phyloP scores from a whole-genome alignment of 108 stramenopile genomes.

The Bacterosira constricta region DNA sequence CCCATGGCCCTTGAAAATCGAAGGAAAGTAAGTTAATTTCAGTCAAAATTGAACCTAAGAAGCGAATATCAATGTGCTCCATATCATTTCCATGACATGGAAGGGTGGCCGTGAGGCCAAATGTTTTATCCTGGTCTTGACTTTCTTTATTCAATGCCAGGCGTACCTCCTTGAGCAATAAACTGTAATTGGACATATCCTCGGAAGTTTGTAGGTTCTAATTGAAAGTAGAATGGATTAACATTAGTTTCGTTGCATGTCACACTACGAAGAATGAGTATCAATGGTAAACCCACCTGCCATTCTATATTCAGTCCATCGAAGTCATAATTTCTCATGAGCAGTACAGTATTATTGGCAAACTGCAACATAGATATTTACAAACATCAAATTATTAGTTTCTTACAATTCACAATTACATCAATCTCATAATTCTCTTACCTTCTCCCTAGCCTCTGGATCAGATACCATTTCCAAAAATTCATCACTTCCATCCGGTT shows the following conservation, averaged over 20 bases:
- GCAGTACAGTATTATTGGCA: slow-evolving; percentile 8
- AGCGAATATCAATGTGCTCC: background rate
- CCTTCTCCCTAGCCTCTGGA: slow-evolving; percentile 8
- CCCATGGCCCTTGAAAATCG: slow-evolving; percentile 35
- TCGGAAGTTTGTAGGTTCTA: background rate
- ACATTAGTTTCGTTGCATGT: background rate
- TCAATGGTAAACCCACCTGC: slow-evolving; percentile 12
- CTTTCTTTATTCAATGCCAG: slow-evolving; percentile 11
- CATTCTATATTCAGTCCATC: slow-evolving; percentile 35
- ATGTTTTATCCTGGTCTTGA: background rate
- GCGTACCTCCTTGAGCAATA: slow-evolving; percentile 8
- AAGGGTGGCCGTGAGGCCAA: slow-evolving; percentile 28
- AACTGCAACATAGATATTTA: too few relatives aligned
- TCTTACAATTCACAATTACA: too few relatives aligned
- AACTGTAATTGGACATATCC: slow-evolving; percentile 31
- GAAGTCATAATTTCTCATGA: slow-evolving; percentile 24
- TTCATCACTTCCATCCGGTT: background rate
- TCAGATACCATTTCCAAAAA: slow-evolving; percentile 17
- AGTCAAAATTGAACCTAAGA: background rate
- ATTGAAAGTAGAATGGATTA: too few relatives aligned
- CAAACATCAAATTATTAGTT: too few relatives aligned
- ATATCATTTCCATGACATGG: slow-evolving; percentile 3
- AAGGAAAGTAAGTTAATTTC: slow-evolving; percentile 26
- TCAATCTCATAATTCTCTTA: background rate
- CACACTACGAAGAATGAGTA: background rate